Percentiles rank a stretch among this genome's conserved stretches.
These are phyloP conservation scores for Prunus salicina DNA, from an alignment of 306 rosid genomes.

Conservation along the genomic window DNA sequence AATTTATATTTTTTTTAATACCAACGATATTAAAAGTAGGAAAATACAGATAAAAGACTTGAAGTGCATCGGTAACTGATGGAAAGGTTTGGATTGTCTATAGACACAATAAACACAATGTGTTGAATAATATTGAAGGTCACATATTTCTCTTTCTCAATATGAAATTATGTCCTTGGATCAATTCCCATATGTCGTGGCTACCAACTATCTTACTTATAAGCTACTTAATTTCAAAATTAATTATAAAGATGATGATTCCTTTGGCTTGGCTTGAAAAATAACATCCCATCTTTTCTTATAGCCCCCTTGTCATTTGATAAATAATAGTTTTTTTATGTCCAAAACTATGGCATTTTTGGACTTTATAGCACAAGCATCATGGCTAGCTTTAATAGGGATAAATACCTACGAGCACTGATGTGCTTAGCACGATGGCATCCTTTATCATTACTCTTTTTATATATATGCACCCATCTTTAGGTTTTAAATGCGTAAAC, in stretches of 20 bases:
- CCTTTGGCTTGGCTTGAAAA: no score
- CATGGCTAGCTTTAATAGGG: background rate
- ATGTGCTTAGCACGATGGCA: background rate
- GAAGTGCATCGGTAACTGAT: no score
- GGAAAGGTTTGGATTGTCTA: no score
- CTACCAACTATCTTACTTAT: background rate
- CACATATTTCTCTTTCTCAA: background rate
- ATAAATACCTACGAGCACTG: background rate
- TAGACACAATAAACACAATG: no score
- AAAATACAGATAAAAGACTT: no score
- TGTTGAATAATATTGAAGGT: no score
- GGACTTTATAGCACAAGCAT: background rate
- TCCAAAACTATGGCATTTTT: no score
- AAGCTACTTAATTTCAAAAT: background rate
- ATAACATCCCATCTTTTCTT: background rate
- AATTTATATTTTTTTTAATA: no score
- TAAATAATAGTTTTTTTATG: no score
- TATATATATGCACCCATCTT: background rate
- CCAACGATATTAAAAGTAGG: rapidly evolving
- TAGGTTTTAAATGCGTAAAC: no score
- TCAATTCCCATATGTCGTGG: background rate
- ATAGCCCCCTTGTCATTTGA: background rate
- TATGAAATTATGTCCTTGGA: background rate
- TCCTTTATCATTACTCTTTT: background rate
- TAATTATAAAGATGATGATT: background rate